Evolutionary conservation across 495 filamentous ascomycete species (phyloP), one percentile per base, ranked within the genome.

Genomic region (Neurospora tetraspora): DNA sequence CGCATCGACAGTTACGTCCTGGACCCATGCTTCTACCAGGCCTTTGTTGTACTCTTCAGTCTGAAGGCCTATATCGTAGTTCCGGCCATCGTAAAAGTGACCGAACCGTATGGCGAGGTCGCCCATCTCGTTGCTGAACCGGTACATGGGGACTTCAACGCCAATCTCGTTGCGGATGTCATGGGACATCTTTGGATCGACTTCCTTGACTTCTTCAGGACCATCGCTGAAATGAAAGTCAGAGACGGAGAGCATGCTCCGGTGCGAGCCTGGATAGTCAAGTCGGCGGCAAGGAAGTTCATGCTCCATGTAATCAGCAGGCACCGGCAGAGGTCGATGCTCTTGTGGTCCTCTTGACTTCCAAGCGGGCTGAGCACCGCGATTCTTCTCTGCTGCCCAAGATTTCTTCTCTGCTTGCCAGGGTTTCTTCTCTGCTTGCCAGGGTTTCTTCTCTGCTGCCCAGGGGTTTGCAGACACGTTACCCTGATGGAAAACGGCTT

Each of bases 151-250:
- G 40, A 70, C 70, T 61, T 71, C 27, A 6, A 72, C 70, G 7
- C 69, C 75, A 59, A 79, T 76, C 4, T n/a, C 14, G 61, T 74
- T 75, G 4, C 78, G 74, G 23, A 77, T 72, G 39, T 79, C 78
- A 12, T 31, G 16, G 11, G 23, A 1, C 1, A 68, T 14, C 5
- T 16, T 11, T 39, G 38, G 10, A 40, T 53, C 12, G 16, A 59
- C 7, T 18, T 18, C 36, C 36, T n/a, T n/a, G 53, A 31, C 6
- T 71, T 45, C 20, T 14, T 43, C 68, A 20, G 70, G 3, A 4
- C 69, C 73, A 20, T 75, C 73, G 70, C 76, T 76, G 47, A 74
- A 40, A 9, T 42, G 37, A 6, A 72, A 37, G 1, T 47, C 20
- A 8, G 76, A 72, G 5, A 69, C 70, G n/a, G 70, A 65, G 1